A percentile compares a stretch with the other conserved stretches of the same genome.
Evolutionary conservation across 495 filamentous ascomycete genomes (phyloP).

Genomic region (Hypoxylon subgilvum): DNA sequence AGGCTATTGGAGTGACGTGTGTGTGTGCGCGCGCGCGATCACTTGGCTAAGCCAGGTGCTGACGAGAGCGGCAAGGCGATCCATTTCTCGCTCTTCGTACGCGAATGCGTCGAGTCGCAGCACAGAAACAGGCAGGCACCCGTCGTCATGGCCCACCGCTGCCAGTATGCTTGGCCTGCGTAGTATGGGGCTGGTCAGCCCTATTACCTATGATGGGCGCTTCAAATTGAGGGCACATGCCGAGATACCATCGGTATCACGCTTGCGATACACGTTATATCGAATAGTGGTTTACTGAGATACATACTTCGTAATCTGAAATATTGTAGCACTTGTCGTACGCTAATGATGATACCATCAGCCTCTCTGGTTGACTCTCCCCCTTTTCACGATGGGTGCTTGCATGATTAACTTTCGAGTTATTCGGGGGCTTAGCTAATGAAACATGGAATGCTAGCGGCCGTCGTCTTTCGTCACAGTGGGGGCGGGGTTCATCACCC

Average conservation of each 20-base stretch:
- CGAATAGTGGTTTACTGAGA: too few relatives aligned
- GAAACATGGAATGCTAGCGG: not conserved
- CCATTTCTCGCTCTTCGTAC: constrained; percentile 50
- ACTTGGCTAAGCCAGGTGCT: constrained; percentile 24
- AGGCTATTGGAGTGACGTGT: constrained; percentile 22
- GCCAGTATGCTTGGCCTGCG: constrained; percentile 5
- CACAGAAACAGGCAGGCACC: constrained; percentile 26
- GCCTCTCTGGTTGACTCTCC: too few relatives aligned
- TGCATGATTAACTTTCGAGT: not conserved
- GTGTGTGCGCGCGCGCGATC: not conserved
- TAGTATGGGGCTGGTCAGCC: constrained; percentile 9
- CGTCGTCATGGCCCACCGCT: constrained; percentile 19
- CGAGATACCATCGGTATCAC: too few relatives aligned
- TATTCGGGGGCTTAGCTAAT: constrained; percentile 18
- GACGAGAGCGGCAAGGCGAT: constrained; percentile 27
- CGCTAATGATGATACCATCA: too few relatives aligned
- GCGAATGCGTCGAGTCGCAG: constrained; percentile 49
- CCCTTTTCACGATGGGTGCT: too few relatives aligned
- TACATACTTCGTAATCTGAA: too few relatives aligned
- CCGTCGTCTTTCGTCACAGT: constrained; percentile 32
- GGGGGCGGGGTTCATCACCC: constrained; percentile 31
- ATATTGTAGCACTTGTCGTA: too few relatives aligned
- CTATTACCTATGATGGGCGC: not conserved
- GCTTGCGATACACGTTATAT: too few relatives aligned
- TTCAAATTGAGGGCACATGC: too few relatives aligned